Evolutionary conservation across 345 rosid species (phyloP), one percentile per base, ranked within the genome.

Genomic region (Corymbia maculata): DNA sequence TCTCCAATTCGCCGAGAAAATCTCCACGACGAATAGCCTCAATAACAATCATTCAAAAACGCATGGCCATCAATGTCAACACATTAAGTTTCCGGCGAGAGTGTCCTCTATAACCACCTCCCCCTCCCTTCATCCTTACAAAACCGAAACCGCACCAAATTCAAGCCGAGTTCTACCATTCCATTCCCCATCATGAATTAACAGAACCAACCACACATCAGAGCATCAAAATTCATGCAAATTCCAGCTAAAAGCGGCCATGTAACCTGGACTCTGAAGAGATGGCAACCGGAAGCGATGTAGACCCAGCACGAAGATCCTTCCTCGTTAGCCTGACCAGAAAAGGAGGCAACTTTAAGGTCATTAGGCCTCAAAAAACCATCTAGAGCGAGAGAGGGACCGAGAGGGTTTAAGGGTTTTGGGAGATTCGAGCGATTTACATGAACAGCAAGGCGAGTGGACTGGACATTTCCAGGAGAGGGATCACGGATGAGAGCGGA

Each of bases 391-490:
- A 36, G 42, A 85, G 13, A 8, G 30, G 4, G 55, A 26, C 14
- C 13, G 57, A 79, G 6, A 22, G 13, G 57, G 15, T 42, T 30
- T 28, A 24, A 85, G 86, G 79, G 87, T 51, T 82, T 79, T 22
- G 21, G 24, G 30, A 26, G 52, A 45, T 30, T 84, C 2, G 45
- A 13, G 86, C 26, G 11, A 2, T 22, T 36, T 87, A 94, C 97
- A 87, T 94, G 95, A 87, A 95, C 94, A 86, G 97, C 95, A 79
- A 95, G 95, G 85, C 96, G 95, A 68, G 96, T 94, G 26, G 97
- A 91, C 92, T 94, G 97, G 68, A 95, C 86, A 89, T 87, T 92
- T 53, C 92, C 97, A 5, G 97, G 95, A 61, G 97, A 95, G 45
- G 97, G 96, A 85, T 92, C 88, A 66, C 89, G 88, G 36, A 95